A percentile compares a stretch with the other conserved stretches of the same genome.
phyloP scores from a whole-genome alignment of 2,329 filamentous ascomycete species.

The Diaporthe amygdali region DNA sequence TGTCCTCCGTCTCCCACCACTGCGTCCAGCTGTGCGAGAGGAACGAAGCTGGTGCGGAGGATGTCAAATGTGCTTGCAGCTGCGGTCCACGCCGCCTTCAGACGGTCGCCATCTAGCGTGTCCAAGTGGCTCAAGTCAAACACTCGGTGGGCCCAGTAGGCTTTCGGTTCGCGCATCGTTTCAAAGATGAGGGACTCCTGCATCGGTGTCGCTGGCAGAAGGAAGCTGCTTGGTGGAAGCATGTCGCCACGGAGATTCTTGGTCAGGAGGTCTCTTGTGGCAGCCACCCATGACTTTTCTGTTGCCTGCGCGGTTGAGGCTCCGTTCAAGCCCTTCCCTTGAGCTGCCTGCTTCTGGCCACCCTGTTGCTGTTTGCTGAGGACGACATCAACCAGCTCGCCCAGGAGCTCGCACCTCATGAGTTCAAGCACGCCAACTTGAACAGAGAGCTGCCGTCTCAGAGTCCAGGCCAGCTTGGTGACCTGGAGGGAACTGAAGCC shows the following conservation, averaged over 20 bases:
- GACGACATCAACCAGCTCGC: constrained; percentile 30
- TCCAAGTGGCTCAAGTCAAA: constrained; percentile 35
- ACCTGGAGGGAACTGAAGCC: constrained; percentile 33
- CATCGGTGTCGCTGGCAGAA: constrained; percentile 38
- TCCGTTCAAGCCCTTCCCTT: background rate
- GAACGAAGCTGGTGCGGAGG: constrained; percentile 41
- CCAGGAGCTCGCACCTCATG: constrained; percentile 30
- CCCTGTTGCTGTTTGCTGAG: constrained; percentile 3
- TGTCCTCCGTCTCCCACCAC: background rate
- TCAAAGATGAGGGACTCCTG: constrained; percentile 45
- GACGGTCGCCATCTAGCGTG: constrained; percentile 33
- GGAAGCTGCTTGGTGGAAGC: constrained; percentile 25
- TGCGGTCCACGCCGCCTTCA: constrained; percentile 39
- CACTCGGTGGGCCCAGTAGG: constrained; percentile 46
- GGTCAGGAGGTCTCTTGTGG: constrained; percentile 21
- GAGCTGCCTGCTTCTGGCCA: background rate
- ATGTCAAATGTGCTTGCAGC: constrained; percentile 38
- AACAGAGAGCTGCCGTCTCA: constrained; percentile 27
- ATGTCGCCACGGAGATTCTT: constrained; percentile 23
- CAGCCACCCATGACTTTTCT: constrained; percentile 24
- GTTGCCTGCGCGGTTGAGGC: background rate
- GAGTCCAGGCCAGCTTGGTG: constrained; percentile 31
- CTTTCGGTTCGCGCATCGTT: constrained; percentile 40
- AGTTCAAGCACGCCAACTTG: constrained; percentile 30
- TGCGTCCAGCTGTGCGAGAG: constrained; percentile 30